A percentile compares a stretch with the other conserved stretches of the same genome.
These are phyloP conservation scores for Botrytis medusae DNA, from an alignment of 2,329 filamentous ascomycete genomes.

Conservation along the genomic window DNA sequence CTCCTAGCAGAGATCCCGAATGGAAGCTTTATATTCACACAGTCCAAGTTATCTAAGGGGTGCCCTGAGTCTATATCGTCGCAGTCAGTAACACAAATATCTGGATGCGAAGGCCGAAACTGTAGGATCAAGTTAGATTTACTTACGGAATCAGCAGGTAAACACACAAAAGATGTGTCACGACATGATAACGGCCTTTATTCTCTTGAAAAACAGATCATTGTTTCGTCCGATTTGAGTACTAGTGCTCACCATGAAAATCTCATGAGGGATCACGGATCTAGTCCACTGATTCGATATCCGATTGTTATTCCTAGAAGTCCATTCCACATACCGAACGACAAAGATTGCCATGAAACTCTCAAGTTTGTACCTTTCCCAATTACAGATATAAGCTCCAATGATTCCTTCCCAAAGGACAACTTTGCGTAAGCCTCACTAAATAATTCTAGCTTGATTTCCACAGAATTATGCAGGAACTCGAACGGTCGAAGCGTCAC, in stretches of 20 bases:
- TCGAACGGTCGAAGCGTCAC: background rate
- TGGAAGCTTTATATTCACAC: slow-evolving; percentile 3
- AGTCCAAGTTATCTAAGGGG: background rate
- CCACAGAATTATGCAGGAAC: background rate
- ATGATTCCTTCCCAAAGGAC: background rate
- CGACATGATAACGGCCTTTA: background rate
- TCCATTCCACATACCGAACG: background rate
- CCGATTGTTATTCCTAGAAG: background rate
- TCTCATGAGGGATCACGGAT: background rate
- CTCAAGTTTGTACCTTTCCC: background rate
- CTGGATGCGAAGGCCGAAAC: background rate
- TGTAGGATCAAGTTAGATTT: background rate
- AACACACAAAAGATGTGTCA: background rate
- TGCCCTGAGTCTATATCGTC: background rate
- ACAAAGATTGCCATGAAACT: background rate
- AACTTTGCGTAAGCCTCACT: background rate
- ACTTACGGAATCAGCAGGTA: background rate
- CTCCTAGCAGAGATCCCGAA: background rate
- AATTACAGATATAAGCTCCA: background rate
- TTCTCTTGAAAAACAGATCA: background rate
- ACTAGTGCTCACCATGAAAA: background rate
- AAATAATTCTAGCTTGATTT: background rate
- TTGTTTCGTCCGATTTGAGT: background rate
- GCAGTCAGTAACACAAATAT: background rate
- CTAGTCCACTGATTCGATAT: background rate